These are phyloP conservation scores for Phytopythium vexans DNA, from an alignment of 352 stramenopile species.

Conservation along the genomic window DNA sequence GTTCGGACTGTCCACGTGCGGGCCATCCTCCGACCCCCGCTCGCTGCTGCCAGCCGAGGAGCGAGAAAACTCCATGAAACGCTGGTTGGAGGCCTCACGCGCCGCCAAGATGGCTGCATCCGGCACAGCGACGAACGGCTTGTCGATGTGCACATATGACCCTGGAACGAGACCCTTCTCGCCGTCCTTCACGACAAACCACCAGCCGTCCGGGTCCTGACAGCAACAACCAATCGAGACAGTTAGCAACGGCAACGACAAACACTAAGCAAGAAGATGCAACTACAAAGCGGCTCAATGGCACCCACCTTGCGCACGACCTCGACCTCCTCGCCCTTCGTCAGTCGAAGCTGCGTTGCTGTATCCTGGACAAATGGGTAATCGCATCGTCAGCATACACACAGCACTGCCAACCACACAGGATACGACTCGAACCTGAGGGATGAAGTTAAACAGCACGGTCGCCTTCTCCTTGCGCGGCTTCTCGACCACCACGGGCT, in stretches of 20 bases:
- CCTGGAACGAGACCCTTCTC: constrained; percentile 81
- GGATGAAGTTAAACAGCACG: constrained; percentile 76
- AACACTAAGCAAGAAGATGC: neutral
- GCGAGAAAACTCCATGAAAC: constrained; percentile 52
- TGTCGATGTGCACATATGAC: constrained; percentile 70
- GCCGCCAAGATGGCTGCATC: constrained; percentile 64
- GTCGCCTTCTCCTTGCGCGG: constrained; percentile 61
- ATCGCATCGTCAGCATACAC: neutral
- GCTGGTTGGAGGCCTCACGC: constrained; percentile 73
- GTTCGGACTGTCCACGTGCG: constrained; percentile 19
- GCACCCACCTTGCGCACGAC: constrained; percentile 60
- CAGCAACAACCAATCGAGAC: neutral
- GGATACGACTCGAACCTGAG: constrained; percentile 24
- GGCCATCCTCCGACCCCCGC: constrained; percentile 16
- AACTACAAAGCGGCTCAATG: neutral
- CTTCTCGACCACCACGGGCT: constrained; percentile 22
- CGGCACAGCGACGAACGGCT: constrained; percentile 47
- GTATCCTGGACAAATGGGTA: constrained; percentile 26
- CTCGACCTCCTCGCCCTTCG: constrained; percentile 68
- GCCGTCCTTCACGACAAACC: constrained; percentile 74
- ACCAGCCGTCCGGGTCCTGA: constrained; percentile 75
- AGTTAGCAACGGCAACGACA: neutral
- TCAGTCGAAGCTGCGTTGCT: constrained; percentile 60
- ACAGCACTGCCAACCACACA: neutral
- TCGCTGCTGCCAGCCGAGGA: constrained; percentile 16